Evolutionary conservation across 495 filamentous ascomycete genomes (phyloP).

Genomic region (Penicillium angulare): DNA sequence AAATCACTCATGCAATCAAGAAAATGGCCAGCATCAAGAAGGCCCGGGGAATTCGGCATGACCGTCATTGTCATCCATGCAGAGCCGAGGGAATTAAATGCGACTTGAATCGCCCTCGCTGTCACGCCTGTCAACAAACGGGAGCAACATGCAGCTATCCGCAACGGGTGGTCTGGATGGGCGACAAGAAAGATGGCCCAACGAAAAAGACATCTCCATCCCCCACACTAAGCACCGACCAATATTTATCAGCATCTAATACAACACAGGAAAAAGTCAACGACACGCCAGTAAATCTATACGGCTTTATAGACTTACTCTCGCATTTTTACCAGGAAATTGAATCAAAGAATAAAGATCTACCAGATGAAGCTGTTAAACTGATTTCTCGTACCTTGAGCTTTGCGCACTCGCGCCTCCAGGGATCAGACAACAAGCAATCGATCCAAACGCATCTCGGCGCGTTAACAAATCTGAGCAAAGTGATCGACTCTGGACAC

Average conservation of each 20-base stretch:
- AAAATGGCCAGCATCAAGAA: slow-evolving; percentile 24
- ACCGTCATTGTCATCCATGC: slow-evolving; percentile 33
- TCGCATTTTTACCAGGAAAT: slow-evolving; percentile 32
- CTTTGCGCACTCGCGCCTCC: slow-evolving; percentile 24
- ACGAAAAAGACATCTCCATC: slow-evolving; percentile 3
- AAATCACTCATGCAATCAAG: neutral
- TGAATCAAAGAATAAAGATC: slow-evolving; percentile 19
- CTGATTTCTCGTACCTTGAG: slow-evolving; percentile 26
- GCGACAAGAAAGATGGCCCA: slow-evolving; percentile 10
- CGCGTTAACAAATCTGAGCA: slow-evolving; percentile 27
- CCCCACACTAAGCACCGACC: neutral
- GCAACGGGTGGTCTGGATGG: slow-evolving; percentile 33
- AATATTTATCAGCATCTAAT: neutral
- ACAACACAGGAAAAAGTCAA: neutral
- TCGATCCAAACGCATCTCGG: slow-evolving; percentile 30
- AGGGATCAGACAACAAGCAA: slow-evolving; percentile 18
- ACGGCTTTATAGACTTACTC: slow-evolving; percentile 34
- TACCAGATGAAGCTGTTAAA: slow-evolving; percentile 25
- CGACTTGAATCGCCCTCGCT: slow-evolving; percentile 34
- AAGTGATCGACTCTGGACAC: slow-evolving; percentile 29
- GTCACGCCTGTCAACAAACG: slow-evolving; percentile 23
- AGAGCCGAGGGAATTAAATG: slow-evolving; percentile 30
- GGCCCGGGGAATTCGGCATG: slow-evolving; percentile 33
- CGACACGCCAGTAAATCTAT: slow-evolving; percentile 23
- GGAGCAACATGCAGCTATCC: slow-evolving; percentile 29